Percentiles rank a stretch among this genome's conserved stretches.
phyloP scores from a whole-genome alignment of 225 moss, liverwort and hornwort species.

The Physcomitrium patens region DNA sequence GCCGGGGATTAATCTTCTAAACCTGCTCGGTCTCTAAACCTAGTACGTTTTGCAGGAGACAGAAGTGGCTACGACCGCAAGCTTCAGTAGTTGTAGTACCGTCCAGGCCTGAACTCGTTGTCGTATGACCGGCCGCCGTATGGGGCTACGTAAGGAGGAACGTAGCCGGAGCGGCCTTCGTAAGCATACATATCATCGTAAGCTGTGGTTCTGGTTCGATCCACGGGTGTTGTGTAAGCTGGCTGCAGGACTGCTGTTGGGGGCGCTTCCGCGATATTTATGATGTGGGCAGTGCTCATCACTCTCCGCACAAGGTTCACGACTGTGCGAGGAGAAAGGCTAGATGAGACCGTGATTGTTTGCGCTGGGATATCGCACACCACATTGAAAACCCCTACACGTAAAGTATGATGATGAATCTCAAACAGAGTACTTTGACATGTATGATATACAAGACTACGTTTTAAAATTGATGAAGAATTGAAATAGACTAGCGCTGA shows the following conservation, averaged over 20 bases:
- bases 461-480: background rate
- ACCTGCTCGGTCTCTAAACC: too few relatives aligned
- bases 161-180: slow-evolving; percentile 33
- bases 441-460: background rate
- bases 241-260: slow-evolving; percentile 46
- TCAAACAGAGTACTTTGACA: too few relatives aligned
- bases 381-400: slow-evolving; percentile 61
- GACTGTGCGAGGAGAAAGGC: slow-evolving; percentile 41
- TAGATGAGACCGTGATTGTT: slow-evolving; percentile 57
- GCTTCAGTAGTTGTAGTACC: slow-evolving; percentile 39
- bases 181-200: slow-evolving; percentile 63
- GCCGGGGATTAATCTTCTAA: too few relatives aligned
- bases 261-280: slow-evolving; percentile 41
- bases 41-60: too few relatives aligned
- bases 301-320: slow-evolving; percentile 49
- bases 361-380: slow-evolving; percentile 61
- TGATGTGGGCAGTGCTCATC: slow-evolving; percentile 39
- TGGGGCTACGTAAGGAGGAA: slow-evolving; percentile 33
- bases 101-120: slow-evolving; percentile 55
- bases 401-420: background rate
- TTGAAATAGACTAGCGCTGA: background rate
- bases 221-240: slow-evolving; percentile 36
- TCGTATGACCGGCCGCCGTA: slow-evolving; percentile 60
- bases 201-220: slow-evolving; percentile 32
- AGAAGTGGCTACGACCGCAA: too few relatives aligned